Evolutionary conservation across 768 basidiomycete species (phyloP), one percentile per base, ranked within the genome.

Genomic region (Serpula lacrymans): DNA sequence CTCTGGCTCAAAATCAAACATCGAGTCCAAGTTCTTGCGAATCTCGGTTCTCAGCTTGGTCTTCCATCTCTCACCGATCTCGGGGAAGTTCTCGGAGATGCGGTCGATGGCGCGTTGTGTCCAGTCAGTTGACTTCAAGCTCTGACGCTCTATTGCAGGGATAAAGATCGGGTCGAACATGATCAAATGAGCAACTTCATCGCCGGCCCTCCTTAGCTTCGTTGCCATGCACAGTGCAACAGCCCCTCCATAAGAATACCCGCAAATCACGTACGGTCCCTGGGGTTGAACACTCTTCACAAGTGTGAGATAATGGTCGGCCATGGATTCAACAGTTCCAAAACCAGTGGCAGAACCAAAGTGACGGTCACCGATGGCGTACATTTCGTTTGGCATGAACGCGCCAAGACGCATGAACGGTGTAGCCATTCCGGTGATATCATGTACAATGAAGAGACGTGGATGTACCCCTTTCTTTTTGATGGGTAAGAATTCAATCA

Each of bases 391-490:
- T 1, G 58, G 55, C 58, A 59, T 59, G 43, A 49, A 59, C 14
- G 58, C 53, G 4, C 58, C 59, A 20, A 59, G 58, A 12, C 58
- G 53, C 58, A 59, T 59, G 45, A 55, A 60, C 3, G 58, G 58
- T 2, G 58, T 59, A 6, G 53, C 58, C 55, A 59, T 60, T 28
- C 58, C 58, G 3, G 58, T 59, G 46, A 59, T 52, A 30, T 59
- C 58, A 45, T 59, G 58, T n/a, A 59, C 53, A 34, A 59, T 41
- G 36, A 58, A 59, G 37, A 59, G 3, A 12, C 53, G 56, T 23
- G 58, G 58, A 1, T 25, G 49, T 8, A 48, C 43, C 10, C 58
- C 58, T 47, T 59, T 59, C 55, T 53, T 59, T 45, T 60, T 59
- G 48, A 59, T 49, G 4, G 58, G 58, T 1, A 60, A 31, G 49